Base-by-base conservation (phyloP, 768 basidiomycete species). In the Pisolithus tinctorius region DNA sequence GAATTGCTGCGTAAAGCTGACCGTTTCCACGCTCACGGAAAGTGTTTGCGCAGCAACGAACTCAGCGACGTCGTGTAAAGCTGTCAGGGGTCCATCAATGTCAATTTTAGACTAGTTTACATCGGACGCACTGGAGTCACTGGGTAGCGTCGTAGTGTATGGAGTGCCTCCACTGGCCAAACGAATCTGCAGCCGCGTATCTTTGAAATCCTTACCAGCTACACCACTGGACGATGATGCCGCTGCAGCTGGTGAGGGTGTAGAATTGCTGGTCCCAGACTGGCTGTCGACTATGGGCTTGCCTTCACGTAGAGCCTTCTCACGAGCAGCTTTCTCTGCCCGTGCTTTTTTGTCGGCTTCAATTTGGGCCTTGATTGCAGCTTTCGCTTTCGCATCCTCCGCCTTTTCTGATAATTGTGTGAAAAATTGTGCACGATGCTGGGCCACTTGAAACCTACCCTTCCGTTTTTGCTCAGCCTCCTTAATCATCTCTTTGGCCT, bases 241-340 rank as follows among this genome's bases (percentile, higher is more conserved):
- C 0, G 74, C 55, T 0, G 74, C 56, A 0, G 70, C 59, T 0
- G 75, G 52, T 3, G 75, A 57, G 7, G 70, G 58, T 4, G 73
- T 55, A 1, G 68, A 58, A 11, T 13, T 34, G 67, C 42, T 17
- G 71, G 53, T 20, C 67, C 50, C 34, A 13, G 69, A 64, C 25
- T 58, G 34, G 8, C 53, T 50, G 36, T 74, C 70, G 23, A 74
- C 59, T 17, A 73, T 61, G n/a, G 71, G 63, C 49, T 73, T 72
- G 1, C 94, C 94, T 34, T 95, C 92, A 30, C 94, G 80, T 6
- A 94, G 64, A 0, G 93, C 94, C 65, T 97, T 97, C 69, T 97
- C 95, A 44, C 84, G 74, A 0, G 93, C 93, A 1, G 84, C 76
- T 61, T 89, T 93, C 63, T 88, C 93, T 0, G 91, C 91, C 17